Percentiles rank a stretch among this genome's conserved stretches.
Evolutionary conservation across 208 protist species (phyloP).

Genomic region (Acanthamoeba polyphaga): DNA sequence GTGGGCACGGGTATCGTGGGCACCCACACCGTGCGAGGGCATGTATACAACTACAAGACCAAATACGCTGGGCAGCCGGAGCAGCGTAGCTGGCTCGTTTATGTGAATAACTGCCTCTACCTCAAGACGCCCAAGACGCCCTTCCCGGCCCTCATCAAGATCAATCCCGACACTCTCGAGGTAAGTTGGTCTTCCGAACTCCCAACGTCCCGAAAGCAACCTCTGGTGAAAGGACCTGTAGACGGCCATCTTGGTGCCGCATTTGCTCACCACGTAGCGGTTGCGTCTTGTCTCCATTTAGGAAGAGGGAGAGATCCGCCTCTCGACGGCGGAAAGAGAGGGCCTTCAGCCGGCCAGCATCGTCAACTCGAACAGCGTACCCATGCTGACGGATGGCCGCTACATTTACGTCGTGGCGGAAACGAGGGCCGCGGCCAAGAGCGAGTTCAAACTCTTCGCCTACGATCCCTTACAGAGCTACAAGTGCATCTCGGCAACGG

Average conservation of each 20-base stretch:
- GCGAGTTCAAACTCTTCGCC: constrained; percentile 48
- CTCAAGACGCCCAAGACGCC: not conserved
- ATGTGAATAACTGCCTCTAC: constrained; percentile 35
- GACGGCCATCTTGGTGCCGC: too few species aligned
- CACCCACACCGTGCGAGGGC: not conserved
- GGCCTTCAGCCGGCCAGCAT: not conserved
- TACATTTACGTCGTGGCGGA: constrained; percentile 53
- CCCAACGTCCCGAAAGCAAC: not conserved
- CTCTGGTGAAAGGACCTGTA: not conserved
- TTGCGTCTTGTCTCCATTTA: not conserved
- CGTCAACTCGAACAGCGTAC: constrained; percentile 8
- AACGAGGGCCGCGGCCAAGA: not conserved
- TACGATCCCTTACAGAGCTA: constrained; percentile 50
- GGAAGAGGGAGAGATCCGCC: constrained; percentile 42
- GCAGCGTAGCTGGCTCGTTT: constrained; percentile 3
- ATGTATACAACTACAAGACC: constrained; percentile 48
- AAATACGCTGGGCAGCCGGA: not conserved
- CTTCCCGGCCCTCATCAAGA: constrained; percentile 13
- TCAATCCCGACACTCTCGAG: constrained; percentile 33
- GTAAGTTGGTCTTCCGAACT: not conserved
- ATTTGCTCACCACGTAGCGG: not conserved
- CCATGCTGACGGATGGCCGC: constrained; percentile 29
- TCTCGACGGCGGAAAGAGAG: constrained; percentile 11
- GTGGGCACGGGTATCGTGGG: constrained; percentile 42
- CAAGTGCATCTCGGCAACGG: constrained; percentile 46